Conservation (phyloP, 164 flowering plant species). For the Vitis amurensis region DNA sequence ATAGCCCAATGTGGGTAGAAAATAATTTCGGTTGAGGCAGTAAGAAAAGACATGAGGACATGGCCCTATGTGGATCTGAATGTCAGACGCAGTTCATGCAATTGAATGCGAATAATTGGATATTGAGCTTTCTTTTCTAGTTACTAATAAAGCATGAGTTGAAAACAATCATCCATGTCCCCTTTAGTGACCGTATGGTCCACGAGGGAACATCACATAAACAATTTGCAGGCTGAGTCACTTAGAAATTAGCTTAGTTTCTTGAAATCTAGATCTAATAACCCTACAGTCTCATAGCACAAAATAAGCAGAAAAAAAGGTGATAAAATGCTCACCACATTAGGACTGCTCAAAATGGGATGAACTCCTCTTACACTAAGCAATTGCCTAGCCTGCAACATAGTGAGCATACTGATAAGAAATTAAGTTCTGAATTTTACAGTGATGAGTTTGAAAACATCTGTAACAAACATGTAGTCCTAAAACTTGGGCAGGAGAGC, state of each 20-base stretch:
- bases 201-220: not conserved
- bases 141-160: not conserved
- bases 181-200: not conserved
- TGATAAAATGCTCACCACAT: constrained; percentile 22
- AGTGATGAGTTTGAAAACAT: not conserved
- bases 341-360: constrained; percentile 44
- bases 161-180: no score
- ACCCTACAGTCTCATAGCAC: not conserved
- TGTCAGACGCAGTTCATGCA: no score
- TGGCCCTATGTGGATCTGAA: no score
- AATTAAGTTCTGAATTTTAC: not conserved
- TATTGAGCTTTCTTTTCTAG: no score
- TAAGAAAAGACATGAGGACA: no score
- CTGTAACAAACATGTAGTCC: not conserved
- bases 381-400: constrained; percentile 48
- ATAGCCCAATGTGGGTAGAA: not conserved
- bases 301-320: not conserved
- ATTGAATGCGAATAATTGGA: no score
- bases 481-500: not conserved
- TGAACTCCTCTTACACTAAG: constrained; percentile 48
- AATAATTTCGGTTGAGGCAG: no score
- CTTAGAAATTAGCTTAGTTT: no score
- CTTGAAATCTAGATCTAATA: no score
- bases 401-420: not conserved
- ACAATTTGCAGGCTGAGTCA: not conserved